Base-by-base conservation (phyloP, 805 yeast genomes). In the Ascoidea asiatica region DNA sequence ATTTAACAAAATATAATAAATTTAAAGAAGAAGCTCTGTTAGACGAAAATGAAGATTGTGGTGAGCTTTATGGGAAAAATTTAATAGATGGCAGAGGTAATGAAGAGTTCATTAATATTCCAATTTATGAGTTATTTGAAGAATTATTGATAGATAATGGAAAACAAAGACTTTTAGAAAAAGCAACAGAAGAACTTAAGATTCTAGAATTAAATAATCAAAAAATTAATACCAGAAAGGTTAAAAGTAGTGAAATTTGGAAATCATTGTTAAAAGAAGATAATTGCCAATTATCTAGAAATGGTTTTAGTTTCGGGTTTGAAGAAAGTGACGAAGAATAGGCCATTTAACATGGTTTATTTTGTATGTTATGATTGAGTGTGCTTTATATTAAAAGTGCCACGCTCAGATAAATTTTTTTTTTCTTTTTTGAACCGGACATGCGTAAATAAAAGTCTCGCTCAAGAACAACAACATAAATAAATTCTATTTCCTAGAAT, bases 91-190 rank as follows among this genome's bases (percentile, higher is more conserved):
- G 37, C 19, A 55, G 50, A 23, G 44, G 39, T 22, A 48, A 46
- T 17, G 43, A 50, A 4, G 53, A 56, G 35, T 57, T 63, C 22
- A 67, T 67, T 1, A 59, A 63, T 4, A 63, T 79, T 51, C 88
- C 89, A 1, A 67, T 83, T 2, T 81, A 62, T 53, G 84, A 79
- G 48, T 63, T 75, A 46, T 83, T 84, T 55, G 58, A 66, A 29
- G 75, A 69, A 46, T 63, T 78, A 33, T 61, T 83, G 50, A 54
- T 57, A 36, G 48, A 57, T 17, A 61, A 64, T 45, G 53, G 56
- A 1, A 70, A 73, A 1, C 61, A 62, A 44, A 56, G 57, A 11
- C 56, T 64, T 11, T 55, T 77, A 39, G 52, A 53, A 1, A 37
- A 51, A 17, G 72, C 73, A 0, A 46, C 70, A 29, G 49, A 43